phyloP scores from a whole-genome alignment of 1,284 basidiomycete species.

The Porodaedalea pini region DNA sequence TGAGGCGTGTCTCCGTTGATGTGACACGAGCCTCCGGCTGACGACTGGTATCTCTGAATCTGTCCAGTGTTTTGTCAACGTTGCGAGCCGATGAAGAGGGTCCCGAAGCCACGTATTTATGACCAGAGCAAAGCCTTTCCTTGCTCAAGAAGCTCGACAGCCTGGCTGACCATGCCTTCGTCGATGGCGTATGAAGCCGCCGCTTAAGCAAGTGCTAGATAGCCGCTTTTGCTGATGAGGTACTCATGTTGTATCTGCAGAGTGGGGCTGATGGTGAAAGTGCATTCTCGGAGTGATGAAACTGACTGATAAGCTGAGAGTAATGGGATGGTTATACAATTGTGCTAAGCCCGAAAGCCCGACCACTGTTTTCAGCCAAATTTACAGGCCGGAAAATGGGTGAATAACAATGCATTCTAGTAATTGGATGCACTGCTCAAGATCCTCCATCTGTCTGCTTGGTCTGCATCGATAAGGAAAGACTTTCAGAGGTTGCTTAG shows the following conservation, averaged over 20 bases:
- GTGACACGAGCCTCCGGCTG: background rate
- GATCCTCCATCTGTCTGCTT: too few relatives aligned
- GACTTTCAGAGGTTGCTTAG: too few relatives aligned
- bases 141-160: conserved; percentile 6
- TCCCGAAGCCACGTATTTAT: conserved; percentile 1
- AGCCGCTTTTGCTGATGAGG: background rate
- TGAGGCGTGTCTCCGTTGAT: background rate
- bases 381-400: too few relatives aligned
- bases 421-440: too few relatives aligned
- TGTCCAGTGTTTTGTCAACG: background rate
- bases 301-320: too few relatives aligned
- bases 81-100: background rate
- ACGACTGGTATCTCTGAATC: background rate
- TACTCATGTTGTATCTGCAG: background rate
- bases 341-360: too few relatives aligned
- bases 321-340: too few relatives aligned
- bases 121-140: conserved; percentile 7
- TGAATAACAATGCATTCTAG: too few relatives aligned
- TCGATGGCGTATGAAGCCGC: conserved; percentile 2
- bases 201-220: background rate
- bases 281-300: too few relatives aligned
- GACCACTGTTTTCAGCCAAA: too few relatives aligned
- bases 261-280: too few relatives aligned
- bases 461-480: too few relatives aligned
- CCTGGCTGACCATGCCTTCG: background rate